A percentile compares a stretch with the other conserved stretches of the same genome.
Conservation (phyloP, 2,329 filamentous ascomycete genomes). For the Stylonectria norvegica region DNA sequence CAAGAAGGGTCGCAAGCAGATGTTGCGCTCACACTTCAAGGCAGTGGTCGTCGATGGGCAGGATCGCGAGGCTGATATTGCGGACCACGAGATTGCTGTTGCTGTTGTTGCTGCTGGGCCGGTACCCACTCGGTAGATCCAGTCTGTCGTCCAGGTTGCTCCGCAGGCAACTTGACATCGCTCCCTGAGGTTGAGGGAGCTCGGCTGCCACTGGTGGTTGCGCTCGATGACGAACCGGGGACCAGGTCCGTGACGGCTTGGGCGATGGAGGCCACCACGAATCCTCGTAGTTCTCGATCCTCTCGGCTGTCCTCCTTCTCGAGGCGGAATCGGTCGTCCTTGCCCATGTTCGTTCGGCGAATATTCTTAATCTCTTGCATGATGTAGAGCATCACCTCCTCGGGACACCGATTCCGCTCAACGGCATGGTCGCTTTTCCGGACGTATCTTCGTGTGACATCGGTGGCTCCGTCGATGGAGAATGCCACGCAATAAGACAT, state of each 20-base stretch:
- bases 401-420: slow-evolving; percentile 76
- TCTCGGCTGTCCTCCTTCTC: slow-evolving; percentile 78
- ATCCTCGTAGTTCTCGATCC: slow-evolving; percentile 69
- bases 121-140: slow-evolving; percentile 51
- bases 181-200: slow-evolving; percentile 36
- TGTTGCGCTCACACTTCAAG: slow-evolving; percentile 25
- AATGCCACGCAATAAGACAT: slow-evolving; percentile 98
- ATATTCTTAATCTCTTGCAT: slow-evolving; percentile 86
- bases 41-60: slow-evolving; percentile 37
- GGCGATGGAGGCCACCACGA: slow-evolving; percentile 70
- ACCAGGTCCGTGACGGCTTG: slow-evolving; percentile 68
- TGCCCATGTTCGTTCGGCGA: slow-evolving; percentile 78
- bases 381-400: slow-evolving; percentile 87
- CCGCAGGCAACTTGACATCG: slow-evolving; percentile 59
- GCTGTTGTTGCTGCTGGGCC: slow-evolving; percentile 46
- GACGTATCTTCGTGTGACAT: slow-evolving; percentile 65
- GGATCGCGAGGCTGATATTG: slow-evolving; percentile 45
- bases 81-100: slow-evolving; percentile 40
- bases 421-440: slow-evolving; percentile 69
- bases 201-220: slow-evolving; percentile 20
- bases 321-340: slow-evolving; percentile 77
- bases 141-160: slow-evolving; percentile 53
- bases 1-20: slow-evolving; percentile 13
- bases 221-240: slow-evolving; percentile 43
- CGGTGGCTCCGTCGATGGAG: slow-evolving; percentile 76